Evolutionary conservation across 176 grass and related monocot species (phyloP).

Genomic region (Chrysopogon serrulatus): DNA sequence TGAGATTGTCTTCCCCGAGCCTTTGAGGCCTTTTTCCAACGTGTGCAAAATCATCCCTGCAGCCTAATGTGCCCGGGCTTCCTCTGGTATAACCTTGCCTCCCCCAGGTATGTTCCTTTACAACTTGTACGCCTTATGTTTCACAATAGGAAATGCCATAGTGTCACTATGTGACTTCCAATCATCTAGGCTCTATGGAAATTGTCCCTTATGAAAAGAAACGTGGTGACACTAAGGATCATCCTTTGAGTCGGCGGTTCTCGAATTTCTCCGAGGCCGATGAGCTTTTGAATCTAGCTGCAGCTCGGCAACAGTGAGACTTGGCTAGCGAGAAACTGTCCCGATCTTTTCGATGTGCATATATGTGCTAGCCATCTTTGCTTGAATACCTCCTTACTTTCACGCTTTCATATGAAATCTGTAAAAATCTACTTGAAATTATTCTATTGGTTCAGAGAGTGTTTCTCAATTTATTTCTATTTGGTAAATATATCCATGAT

Average conservation of each 20-base stretch:
- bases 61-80: slow-evolving; percentile 80
- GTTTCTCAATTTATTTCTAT: background rate
- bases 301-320: slow-evolving; percentile 83
- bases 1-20: slow-evolving; percentile 83
- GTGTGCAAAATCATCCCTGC: slow-evolving; percentile 94
- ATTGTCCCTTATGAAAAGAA: slow-evolving; percentile 65
- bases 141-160: background rate
- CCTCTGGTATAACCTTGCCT: slow-evolving; percentile 74
- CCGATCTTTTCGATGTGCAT: background rate
- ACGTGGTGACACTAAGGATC: slow-evolving; percentile 80
- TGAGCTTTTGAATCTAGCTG: slow-evolving; percentile 86
- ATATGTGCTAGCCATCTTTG: background rate
- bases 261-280: slow-evolving; percentile 95
- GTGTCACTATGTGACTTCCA: background rate
- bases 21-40: slow-evolving; percentile 72
- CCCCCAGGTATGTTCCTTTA: slow-evolving; percentile 49
- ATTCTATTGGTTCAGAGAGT: background rate
- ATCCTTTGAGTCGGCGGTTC: slow-evolving; percentile 79
- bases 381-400: background rate
- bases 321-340: slow-evolving; percentile 6
- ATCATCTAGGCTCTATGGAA: slow-evolving; percentile 43
- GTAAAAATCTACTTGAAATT: background rate
- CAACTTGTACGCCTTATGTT: background rate
- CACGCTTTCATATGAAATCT: background rate
- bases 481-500: background rate